Base-by-base conservation (phyloP, 805 yeast genomes). In the Clavispora vitiphila region DNA sequence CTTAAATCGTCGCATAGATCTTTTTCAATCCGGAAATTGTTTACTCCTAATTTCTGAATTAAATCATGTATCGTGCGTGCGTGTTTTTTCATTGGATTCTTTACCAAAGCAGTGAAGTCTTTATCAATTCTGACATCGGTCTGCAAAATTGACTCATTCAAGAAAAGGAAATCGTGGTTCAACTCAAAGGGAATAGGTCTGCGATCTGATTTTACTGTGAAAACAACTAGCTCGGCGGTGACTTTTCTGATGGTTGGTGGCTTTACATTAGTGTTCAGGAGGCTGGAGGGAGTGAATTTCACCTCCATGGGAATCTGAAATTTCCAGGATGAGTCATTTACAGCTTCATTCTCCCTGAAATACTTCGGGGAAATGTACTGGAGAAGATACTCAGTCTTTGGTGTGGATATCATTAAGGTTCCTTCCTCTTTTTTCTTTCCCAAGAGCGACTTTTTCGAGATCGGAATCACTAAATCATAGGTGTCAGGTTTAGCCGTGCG, bases 101-200 rank as follows among this genome's bases (percentile, higher is more conserved):
- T 56, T 2, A 65, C 63, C n/a, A 59, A 42, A 34, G 52, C 38
- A 38, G 63, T 64, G 44, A 64, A 66, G 38, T 57, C 58, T 39
- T 68, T 72, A 2, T 50, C 30, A 0, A 46, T 46, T 15, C 16
- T 14, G 2, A 8, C 10, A 2, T 15, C 15, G 2, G 9, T 24
- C 11, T 23, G 29, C 22, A 12, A 15, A 8, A 10, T 19, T 10
- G 30, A 44, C 38, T 52, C 56, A 47, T 67, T 64, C 27, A 57
- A 58, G 49, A 65, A 68, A 5, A 62, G 36, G 59, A 63, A 59
- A 40, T 64, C 72, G 21, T 60, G 62, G 37, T 60, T 61, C 35
- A 67, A 40, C 11, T 62, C 67, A 3, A 64, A 49, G 0, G 72
- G 72, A 9, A 67, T 60, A 0, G 69, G 68, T 12, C 58, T 34